A percentile compares a stretch with the other conserved stretches of the same genome.
These are phyloP conservation scores for Fagus crenata DNA, from an alignment of 306 rosid genomes.

Conservation along the genomic window DNA sequence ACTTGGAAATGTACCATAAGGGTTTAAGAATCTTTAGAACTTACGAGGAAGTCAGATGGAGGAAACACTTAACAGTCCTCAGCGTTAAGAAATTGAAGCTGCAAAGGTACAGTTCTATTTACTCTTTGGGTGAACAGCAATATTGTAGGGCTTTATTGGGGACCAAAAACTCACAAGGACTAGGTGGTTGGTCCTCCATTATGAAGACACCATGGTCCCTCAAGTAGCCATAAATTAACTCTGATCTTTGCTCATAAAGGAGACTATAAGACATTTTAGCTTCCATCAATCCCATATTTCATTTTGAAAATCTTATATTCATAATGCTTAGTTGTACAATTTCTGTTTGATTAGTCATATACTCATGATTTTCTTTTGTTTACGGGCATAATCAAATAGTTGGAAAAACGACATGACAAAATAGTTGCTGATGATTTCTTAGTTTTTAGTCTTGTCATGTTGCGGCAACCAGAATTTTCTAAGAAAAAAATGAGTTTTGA, in stretches of 20 bases:
- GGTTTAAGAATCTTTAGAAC: neutral
- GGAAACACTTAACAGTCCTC: too few species aligned
- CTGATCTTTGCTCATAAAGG: neutral
- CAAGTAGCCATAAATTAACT: neutral
- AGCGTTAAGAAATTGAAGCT: too few species aligned
- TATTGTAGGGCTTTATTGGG: constrained; percentile 1
- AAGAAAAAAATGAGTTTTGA: too few species aligned
- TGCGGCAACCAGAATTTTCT: too few species aligned
- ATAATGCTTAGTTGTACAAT: constrained; percentile 1
- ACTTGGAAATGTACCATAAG: too few species aligned
- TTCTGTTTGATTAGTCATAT: neutral
- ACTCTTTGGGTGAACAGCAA: neutral
- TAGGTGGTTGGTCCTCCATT: constrained; percentile 32
- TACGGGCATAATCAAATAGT: neutral
- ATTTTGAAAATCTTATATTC: neutral
- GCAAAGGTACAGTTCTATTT: too few species aligned
- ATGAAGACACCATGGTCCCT: constrained; percentile 1
- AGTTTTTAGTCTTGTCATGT: neutral
- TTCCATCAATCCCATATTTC: neutral
- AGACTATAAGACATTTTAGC: neutral
- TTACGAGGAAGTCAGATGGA: neutral
- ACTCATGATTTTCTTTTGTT: too few species aligned
- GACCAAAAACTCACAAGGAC: neutral
- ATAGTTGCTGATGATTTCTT: neutral
- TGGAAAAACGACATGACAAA: neutral